Base-by-base conservation (phyloP, 345 rosid species). In the Salix dunnii region DNA sequence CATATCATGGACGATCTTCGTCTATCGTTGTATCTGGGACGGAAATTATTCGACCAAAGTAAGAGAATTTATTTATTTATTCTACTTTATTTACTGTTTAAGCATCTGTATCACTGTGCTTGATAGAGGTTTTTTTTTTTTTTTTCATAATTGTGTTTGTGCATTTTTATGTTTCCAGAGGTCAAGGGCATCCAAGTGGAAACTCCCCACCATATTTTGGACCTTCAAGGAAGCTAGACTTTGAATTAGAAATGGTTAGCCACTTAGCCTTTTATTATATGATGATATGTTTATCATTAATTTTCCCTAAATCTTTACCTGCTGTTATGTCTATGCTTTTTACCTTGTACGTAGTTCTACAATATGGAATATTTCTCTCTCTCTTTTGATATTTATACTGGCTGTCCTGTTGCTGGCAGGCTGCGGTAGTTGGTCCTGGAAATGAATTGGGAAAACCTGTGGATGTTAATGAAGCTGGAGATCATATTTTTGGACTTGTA, bases 191-290 rank as follows among this genome's bases (percentile, higher is more conserved):
- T 81, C 99, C 99, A 27, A 82, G 88, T 72, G 94, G 89, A 71
- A 76, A 85, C 79, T 87, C 94, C 82, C 83, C 84, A 27, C 97
- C 97, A 63, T 86, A 83, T 77, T 95, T 93, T 86, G 99, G 99
- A 73, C 97, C 97, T 77, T 88, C 99, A 20, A 71, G 70, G 87
- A 95, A 95, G 88, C 85, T 95, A 62, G 99, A 96, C 83, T 96
- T 96, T 78, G 99, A 96, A 89, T 92, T 96, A 46, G 99, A 96
- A 87, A 96, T 96, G 99, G 98, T 96, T 74, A 81, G 84, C 76
- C 38, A 16, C 18, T 17, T 66, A 7, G 28, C 27, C 76, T 84
- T 78, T 12, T 9, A 67, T 64, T 25, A 9, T 42, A 38, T 30
- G 31, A 40, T 35, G 10, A 21, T 42, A 61, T 71, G 23, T 71